Conservation (phyloP, 306 rosid species). For the Fragaria nilgerrensis region DNA sequence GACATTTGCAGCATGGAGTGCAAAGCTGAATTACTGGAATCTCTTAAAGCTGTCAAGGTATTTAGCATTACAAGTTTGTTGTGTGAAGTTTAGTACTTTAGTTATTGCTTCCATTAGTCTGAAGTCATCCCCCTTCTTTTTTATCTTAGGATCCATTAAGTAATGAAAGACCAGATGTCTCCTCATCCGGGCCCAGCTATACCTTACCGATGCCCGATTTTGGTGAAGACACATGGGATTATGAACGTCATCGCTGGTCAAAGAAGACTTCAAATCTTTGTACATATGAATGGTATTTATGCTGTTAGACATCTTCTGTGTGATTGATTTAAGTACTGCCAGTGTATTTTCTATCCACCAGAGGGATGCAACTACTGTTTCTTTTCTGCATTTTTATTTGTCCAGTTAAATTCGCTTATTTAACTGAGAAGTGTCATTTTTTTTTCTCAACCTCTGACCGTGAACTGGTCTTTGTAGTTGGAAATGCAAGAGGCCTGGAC, state of each 20-base stretch:
- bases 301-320: conserved; percentile 16
- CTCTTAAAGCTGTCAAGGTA: conserved; percentile 48
- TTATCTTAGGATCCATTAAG: conserved; percentile 42
- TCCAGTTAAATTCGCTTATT: conserved; percentile 17
- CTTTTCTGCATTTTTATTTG: neutral
- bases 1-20: conserved; percentile 94
- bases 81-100: neutral
- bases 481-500: conserved; percentile 87
- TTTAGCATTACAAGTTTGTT: neutral
- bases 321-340: neutral
- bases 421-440: conserved; percentile 14
- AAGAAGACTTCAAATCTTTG: conserved; percentile 65
- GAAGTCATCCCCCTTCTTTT: neutral
- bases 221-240: conserved; percentile 76
- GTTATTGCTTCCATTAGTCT: conserved; percentile 16
- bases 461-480: conserved; percentile 52
- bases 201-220: conserved; percentile 43
- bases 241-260: conserved; percentile 63
- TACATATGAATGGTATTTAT: conserved; percentile 69
- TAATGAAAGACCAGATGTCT: conserved; percentile 30
- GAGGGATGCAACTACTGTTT: neutral
- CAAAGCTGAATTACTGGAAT: conserved; percentile 64
- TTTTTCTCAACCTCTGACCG: neutral
- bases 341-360: neutral
- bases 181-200: conserved; percentile 32